Conservation (phyloP, 768 basidiomycete species). For the Hericium coralloides region DNA sequence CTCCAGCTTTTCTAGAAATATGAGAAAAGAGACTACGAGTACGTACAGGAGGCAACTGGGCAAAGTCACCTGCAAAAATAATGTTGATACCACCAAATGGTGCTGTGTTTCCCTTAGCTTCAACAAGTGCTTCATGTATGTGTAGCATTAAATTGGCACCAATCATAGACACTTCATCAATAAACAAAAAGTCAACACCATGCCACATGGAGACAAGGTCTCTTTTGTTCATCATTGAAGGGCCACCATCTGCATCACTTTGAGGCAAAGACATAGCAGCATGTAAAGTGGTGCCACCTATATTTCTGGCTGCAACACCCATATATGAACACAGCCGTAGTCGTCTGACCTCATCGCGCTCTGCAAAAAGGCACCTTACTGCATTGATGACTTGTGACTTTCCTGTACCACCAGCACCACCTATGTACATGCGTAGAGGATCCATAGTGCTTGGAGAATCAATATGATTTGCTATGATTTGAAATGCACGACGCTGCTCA, state of each 20-base stretch:
- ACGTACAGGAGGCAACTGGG: background rate
- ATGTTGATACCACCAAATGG: conserved; percentile 33
- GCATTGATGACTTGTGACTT: conserved; percentile 32
- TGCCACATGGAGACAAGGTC: conserved; percentile 27
- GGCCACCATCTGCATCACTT: background rate
- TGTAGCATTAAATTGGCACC: conserved; percentile 23
- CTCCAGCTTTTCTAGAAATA: background rate
- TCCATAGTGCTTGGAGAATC: background rate
- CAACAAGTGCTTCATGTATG: conserved; percentile 25
- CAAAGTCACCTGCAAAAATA: no score
- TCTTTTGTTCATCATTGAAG: conserved; percentile 2
- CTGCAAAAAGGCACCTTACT: conserved; percentile 22
- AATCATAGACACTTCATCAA: conserved; percentile 34
- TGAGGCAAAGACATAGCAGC: conserved; percentile 15
- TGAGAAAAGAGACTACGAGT: background rate
- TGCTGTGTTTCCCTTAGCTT: conserved; percentile 21
- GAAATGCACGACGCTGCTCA: conserved; percentile 27
- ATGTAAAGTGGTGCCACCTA: conserved; percentile 33
- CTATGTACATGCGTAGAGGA: conserved; percentile 27
- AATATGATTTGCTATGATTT: conserved; percentile 23
- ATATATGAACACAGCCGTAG: conserved; percentile 27
- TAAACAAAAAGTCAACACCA: conserved; percentile 29
- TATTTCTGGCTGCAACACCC: conserved; percentile 31
- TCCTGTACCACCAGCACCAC: conserved; percentile 34
- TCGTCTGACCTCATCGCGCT: conserved; percentile 13